phyloP scores from a whole-genome alignment of 768 basidiomycete species.

The Mycena galopus region DNA sequence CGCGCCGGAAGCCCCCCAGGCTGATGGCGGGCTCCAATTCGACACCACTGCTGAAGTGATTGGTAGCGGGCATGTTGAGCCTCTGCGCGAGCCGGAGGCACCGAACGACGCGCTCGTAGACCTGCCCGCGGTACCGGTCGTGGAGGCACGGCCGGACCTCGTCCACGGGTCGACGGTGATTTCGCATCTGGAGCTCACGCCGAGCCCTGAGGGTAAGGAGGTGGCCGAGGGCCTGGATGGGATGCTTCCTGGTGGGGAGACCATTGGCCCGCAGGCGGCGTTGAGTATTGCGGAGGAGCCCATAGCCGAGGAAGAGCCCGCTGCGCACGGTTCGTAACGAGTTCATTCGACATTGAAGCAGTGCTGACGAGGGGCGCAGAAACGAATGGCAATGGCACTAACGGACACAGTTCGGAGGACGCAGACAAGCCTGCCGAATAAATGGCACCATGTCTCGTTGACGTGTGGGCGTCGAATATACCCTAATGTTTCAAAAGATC shows the following conservation, averaged over 20 bases:
- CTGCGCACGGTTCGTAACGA: conserved; percentile 22
- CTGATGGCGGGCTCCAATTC: conserved; percentile 25
- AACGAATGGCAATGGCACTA: conserved; percentile 22
- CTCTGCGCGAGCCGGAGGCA: conserved; percentile 28
- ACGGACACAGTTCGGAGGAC: conserved; percentile 15
- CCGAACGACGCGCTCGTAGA: conserved; percentile 27
- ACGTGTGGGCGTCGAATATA: not conserved
- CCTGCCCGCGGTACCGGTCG: conserved; percentile 36
- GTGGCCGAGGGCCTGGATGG: conserved; percentile 10
- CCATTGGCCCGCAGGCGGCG: conserved; percentile 37
- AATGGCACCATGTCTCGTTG: not conserved
- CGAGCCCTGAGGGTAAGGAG: conserved; percentile 12
- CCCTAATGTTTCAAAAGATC: conserved; percentile 26
- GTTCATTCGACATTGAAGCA: not conserved
- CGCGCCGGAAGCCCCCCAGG: conserved; percentile 15
- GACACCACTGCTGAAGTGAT: conserved; percentile 33
- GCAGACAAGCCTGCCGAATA: conserved; percentile 15
- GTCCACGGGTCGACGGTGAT: conserved; percentile 26
- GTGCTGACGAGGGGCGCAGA: not conserved
- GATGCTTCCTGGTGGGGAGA: conserved; percentile 37
- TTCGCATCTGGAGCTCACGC: conserved; percentile 31
- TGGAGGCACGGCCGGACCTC: conserved; percentile 33
- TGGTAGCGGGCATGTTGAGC: conserved; percentile 29
- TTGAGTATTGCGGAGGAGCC: conserved; percentile 17
- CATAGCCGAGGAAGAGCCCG: conserved; percentile 1